Base-by-base conservation (phyloP, 257 asterid species). In the Solanum neorickii region DNA sequence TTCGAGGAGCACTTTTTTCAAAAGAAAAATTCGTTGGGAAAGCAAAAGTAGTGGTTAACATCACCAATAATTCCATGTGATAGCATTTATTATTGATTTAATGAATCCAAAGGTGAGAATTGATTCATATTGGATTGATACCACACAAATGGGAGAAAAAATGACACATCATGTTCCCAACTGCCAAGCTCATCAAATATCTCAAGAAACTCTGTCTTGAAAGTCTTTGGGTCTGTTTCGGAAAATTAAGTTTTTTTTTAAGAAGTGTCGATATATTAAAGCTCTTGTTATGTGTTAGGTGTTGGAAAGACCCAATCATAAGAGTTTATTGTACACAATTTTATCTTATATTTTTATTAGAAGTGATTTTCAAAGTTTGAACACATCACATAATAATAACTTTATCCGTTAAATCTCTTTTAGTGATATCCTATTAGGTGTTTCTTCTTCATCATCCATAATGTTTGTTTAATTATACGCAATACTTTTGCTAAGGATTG, bases 61-160 rank as follows among this genome's bases (percentile, higher is more conserved):
- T 52, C 69, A 29, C 29, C 85, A 82, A 42, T 82, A 82, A 82
- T 49, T 82, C 69, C 85, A 82, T 82, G 46, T 44, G 83, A 82
- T 47, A 82, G 46, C 85, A 47, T 82, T 82, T 49, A 82, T 16
- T 82, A 49, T 82, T 82, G 69, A 82, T 82, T 18, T 18, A 49
- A 29, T 46, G 69, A 82, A 47, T 82, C 69, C 44, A 29, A 29
- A 18, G 29, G 29, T 49, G 68, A 49, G 85, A 7, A 49, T 82
- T 82, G 85, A 49, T 82, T 82, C 85, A 7, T 82, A 12, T 1
- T 49, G 46, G 46, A 80, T 82, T 47, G 85, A 82, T 82, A 80
- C 66, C 37, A 27, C 66, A 78, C 42, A 49, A 47, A 77, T 18
- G 27, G 46, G 20, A 29, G 69, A 52, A 82, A 49, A 82, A 49